These are phyloP conservation scores for Blastobotrys arbuscula DNA, from an alignment of 1,139 yeast species.

Conservation along the genomic window DNA sequence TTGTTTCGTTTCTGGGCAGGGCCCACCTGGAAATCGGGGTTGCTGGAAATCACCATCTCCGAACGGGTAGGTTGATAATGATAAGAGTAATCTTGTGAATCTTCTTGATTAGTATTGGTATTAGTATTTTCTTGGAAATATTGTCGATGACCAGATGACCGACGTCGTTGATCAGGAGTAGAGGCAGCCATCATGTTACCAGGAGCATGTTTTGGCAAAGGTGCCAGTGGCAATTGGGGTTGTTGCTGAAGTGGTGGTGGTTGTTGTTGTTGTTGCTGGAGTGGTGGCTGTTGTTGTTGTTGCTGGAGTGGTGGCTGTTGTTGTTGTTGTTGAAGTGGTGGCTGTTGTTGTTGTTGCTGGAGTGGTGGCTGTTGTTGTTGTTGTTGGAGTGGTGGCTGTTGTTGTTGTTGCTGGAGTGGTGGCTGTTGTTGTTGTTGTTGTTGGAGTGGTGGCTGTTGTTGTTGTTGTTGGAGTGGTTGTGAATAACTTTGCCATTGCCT, in stretches of 20 bases:
- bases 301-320: background rate
- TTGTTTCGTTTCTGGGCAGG: background rate
- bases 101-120: slow-evolving; percentile 25
- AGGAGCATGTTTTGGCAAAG: background rate
- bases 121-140: slow-evolving; percentile 11
- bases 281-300: background rate
- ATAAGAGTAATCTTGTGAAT: slow-evolving; percentile 13
- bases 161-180: background rate
- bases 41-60: slow-evolving; percentile 30
- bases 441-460: background rate
- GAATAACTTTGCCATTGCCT: slow-evolving; percentile 17
- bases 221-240: background rate
- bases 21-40: slow-evolving; percentile 35
- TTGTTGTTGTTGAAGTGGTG: background rate
- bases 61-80: slow-evolving; percentile 16
- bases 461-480: background rate
- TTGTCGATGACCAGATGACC: slow-evolving; percentile 2
- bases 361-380: background rate
- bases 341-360: background rate
- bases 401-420: too few species aligned
- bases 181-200: background rate
- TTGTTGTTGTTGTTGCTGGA: background rate
- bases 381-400: too few species aligned
- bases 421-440: too few species aligned
- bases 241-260: background rate